These are phyloP conservation scores for Schizosaccharomyces japonicus DNA, from an alignment of 805 yeast genomes.

Conservation along the genomic window DNA sequence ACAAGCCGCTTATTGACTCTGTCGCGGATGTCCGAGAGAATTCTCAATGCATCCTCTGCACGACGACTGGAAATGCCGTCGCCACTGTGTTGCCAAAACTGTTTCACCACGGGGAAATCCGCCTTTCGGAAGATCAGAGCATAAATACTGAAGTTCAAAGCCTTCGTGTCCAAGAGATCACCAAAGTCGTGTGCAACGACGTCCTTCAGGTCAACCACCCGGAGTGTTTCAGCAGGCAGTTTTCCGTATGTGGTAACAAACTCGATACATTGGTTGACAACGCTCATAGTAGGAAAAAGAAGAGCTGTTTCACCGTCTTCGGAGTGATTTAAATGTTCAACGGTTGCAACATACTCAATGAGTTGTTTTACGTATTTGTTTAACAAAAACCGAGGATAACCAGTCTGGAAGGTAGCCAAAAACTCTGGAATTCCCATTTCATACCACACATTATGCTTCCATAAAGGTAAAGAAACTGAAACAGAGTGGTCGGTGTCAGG, in stretches of 20 bases:
- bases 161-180: not conserved
- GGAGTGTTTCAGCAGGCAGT: too few relatives aligned
- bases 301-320: not conserved
- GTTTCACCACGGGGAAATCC: constrained; percentile 42
- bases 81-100: constrained; percentile 93
- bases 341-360: not conserved
- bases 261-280: not conserved
- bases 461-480: constrained; percentile 80
- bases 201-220: not conserved
- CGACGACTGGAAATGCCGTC: constrained; percentile 83
- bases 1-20: not conserved
- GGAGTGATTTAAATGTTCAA: not conserved
- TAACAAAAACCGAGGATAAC: constrained; percentile 68
- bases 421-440: constrained; percentile 78
- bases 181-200: not conserved
- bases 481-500: constrained; percentile 80
- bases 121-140: constrained; percentile 53
- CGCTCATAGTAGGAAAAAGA: not conserved
- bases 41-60: constrained; percentile 57
- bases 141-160: constrained; percentile 18
- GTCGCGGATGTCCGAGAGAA: not conserved
- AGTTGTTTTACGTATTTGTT: not conserved
- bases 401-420: constrained; percentile 50
- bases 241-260: not conserved
- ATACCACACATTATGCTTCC: constrained; percentile 82